phyloP scores from a whole-genome alignment of 805 yeast species.

The Starmerella vaccinii region DNA sequence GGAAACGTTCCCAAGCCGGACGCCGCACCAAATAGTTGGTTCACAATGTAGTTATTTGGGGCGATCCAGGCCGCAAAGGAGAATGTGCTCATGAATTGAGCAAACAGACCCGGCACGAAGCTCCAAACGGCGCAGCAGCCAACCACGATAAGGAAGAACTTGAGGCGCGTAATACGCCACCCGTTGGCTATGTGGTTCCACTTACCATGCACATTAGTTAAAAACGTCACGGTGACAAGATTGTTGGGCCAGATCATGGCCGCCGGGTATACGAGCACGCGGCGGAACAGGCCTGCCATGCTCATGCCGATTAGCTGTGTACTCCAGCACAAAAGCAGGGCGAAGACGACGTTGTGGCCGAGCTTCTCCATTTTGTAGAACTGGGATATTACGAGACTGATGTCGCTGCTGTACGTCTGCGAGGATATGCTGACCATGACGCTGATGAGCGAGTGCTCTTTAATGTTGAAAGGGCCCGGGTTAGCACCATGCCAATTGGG shows the following conservation, averaged over 20 bases:
- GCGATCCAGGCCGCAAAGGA: constrained; percentile 56
- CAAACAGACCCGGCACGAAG: constrained; percentile 53
- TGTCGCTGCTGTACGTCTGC: constrained; percentile 44
- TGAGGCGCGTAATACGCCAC: constrained; percentile 47
- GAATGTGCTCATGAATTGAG: constrained; percentile 49
- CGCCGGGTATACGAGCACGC: constrained; percentile 51
- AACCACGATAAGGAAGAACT: constrained; percentile 39
- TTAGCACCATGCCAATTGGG: constrained; percentile 37
- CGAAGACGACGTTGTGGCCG: constrained; percentile 41
- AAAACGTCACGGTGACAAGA: constrained; percentile 49
- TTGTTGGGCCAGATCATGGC: constrained; percentile 61
- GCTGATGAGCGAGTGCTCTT: constrained; percentile 52
- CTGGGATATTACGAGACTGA: constrained; percentile 42
- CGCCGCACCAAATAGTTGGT: constrained; percentile 52
- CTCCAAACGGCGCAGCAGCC: constrained; percentile 39
- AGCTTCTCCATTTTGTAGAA: constrained; percentile 35
- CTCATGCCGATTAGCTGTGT: constrained; percentile 61
- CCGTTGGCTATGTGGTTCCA: constrained; percentile 46
- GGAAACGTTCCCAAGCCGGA: constrained; percentile 60
- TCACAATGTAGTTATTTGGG: constrained; percentile 48
- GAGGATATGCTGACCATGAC: constrained; percentile 37
- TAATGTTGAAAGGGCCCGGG: constrained; percentile 51
- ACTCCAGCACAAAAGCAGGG: constrained; percentile 41
- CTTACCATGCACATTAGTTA: constrained; percentile 42
- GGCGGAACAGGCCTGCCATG: constrained; percentile 52